Percentiles rank a stretch among this genome's conserved stretches.
Conservation (phyloP, 176 grass and related monocot genomes). For the Ampelocalamus luodianensis region DNA sequence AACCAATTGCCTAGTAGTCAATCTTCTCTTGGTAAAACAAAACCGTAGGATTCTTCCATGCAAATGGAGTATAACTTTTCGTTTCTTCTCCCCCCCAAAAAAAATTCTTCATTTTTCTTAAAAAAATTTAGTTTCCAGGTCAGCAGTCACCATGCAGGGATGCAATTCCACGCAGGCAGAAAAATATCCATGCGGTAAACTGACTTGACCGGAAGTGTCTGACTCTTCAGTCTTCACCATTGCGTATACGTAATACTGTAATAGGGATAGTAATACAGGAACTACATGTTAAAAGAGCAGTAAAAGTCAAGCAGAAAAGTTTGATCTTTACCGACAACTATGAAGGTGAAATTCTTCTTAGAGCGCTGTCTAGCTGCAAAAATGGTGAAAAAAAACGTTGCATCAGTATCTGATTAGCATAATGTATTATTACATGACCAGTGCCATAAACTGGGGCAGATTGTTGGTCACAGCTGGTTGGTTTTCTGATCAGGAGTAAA, state of each 20-base stretch:
- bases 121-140: background rate
- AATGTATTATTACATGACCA: too few species aligned
- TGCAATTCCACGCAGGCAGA: constrained; percentile 8
- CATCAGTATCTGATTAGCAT: background rate
- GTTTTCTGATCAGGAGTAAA: constrained; percentile 1
- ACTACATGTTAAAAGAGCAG: background rate
- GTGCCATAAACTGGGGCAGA: constrained; percentile 24
- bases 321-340: constrained; percentile 60
- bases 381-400: background rate
- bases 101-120: background rate
- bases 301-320: background rate
- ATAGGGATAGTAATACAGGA: background rate
- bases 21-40: constrained; percentile 1
- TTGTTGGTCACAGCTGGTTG: constrained; percentile 32
- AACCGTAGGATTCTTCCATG: background rate
- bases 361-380: constrained; percentile 28
- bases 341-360: constrained; percentile 1
- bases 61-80: background rate
- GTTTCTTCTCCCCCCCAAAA: background rate
- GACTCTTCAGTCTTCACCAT: background rate
- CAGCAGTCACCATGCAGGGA: constrained; percentile 22
- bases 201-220: background rate
- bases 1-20: background rate
- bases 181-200: background rate
- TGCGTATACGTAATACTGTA: background rate